These are phyloP conservation scores for Talaromyces sp. DNA, from an alignment of 2,329 filamentous ascomycete species.

Conservation along the genomic window DNA sequence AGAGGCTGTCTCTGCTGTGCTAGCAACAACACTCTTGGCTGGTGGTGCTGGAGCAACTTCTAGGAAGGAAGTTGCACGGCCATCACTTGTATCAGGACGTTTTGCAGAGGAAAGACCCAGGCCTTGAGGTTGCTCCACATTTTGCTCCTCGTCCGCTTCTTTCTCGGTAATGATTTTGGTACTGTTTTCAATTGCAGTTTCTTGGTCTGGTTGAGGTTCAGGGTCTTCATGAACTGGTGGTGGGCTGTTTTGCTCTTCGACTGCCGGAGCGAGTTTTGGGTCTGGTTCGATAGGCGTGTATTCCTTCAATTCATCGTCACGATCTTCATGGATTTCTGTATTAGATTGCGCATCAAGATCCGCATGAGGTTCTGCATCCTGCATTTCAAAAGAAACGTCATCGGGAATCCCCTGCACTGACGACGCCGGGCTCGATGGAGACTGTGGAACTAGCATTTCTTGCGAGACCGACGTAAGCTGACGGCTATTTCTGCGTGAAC, in stretches of 20 bases:
- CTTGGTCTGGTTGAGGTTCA: not conserved
- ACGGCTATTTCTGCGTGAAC: conserved; percentile 14
- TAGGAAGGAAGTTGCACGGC: not conserved
- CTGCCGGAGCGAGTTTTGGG: not conserved
- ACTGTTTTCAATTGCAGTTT: not conserved
- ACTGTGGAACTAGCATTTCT: conserved; percentile 29
- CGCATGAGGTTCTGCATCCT: not conserved
- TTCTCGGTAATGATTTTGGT: not conserved
- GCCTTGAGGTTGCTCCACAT: not conserved
- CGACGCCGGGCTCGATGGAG: conserved; percentile 15
- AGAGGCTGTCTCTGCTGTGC: not conserved
- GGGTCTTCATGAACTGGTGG: not conserved
- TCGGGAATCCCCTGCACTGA: conserved; percentile 24
- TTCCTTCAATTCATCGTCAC: not conserved
- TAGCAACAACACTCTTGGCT: not conserved
- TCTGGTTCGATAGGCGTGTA: not conserved
- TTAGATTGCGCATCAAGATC: not conserved
- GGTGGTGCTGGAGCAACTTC: not conserved
- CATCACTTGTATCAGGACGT: conserved; percentile 6
- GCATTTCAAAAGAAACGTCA: conserved; percentile 4
- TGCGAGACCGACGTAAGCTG: conserved; percentile 23
- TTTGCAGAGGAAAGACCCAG: not conserved
- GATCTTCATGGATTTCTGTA: not conserved
- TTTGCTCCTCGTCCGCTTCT: not conserved
- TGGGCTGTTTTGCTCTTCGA: not conserved